These are phyloP conservation scores for Entophlyctis helioformis DNA, from an alignment of 192 early-diverging fungal species.

Conservation along the genomic window DNA sequence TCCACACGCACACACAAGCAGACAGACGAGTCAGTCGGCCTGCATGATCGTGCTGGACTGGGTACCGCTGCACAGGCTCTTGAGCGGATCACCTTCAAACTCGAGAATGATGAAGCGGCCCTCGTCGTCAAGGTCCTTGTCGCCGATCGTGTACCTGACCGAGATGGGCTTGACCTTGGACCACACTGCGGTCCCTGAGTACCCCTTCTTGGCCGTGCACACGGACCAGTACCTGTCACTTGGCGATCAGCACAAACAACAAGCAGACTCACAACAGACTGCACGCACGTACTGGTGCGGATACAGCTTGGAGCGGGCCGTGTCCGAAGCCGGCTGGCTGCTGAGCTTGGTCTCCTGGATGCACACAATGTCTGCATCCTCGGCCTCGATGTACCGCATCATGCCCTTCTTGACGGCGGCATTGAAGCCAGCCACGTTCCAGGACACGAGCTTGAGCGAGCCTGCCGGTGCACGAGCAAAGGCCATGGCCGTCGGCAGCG, in stretches of 20 bases:
- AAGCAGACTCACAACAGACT: too few relatives aligned
- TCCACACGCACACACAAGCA: background rate
- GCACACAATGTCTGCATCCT: slow-evolving; percentile 64
- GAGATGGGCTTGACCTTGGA: slow-evolving; percentile 62
- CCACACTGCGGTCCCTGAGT: slow-evolving; percentile 64
- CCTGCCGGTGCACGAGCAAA: too few relatives aligned
- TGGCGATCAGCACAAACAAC: too few relatives aligned
- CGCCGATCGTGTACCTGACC: slow-evolving; percentile 47
- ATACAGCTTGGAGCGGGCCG: slow-evolving; percentile 48
- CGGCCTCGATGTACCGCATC: slow-evolving; percentile 5
- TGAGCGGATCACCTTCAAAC: slow-evolving; percentile 23
- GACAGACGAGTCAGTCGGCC: background rate
- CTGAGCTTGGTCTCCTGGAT: slow-evolving; percentile 82
- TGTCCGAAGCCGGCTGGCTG: slow-evolving; percentile 36
- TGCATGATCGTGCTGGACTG: too few relatives aligned
- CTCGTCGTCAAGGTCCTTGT: slow-evolving; percentile 38
- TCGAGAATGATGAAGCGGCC: slow-evolving; percentile 65
- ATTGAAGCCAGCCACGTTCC: slow-evolving; percentile 65
- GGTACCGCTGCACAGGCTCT: too few relatives aligned
- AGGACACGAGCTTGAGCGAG: slow-evolving; percentile 51
- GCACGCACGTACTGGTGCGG: slow-evolving; percentile 50
- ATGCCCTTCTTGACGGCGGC: slow-evolving; percentile 62
- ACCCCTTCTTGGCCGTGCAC: slow-evolving; percentile 60
- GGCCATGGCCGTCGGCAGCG: too few relatives aligned
- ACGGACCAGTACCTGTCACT: slow-evolving; percentile 44